Evolutionary conservation across 2,329 filamentous ascomycete species (phyloP), one percentile per base, ranked within the genome.

Genomic region (Colletotrichum noveboracense): DNA sequence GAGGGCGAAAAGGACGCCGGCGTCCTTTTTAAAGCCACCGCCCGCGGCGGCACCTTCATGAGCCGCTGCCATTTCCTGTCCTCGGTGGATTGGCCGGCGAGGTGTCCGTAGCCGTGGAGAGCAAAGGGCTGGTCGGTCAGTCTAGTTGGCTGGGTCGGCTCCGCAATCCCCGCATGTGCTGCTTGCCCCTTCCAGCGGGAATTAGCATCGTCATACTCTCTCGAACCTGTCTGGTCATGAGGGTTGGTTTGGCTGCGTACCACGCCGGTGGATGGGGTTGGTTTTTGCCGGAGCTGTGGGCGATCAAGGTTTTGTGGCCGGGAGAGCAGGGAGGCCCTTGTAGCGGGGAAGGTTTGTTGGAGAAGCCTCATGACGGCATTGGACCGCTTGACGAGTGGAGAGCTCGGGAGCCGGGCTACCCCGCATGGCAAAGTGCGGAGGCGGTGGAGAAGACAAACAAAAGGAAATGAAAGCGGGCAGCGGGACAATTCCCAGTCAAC

Each of bases 331-430:
- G 43, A 14, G 69, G 38, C 36, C 38, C 34, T 64, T 56, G 36
- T 61, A 10, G n/a, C 58, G 58, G 38, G 71, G 60, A 70, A 24
- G 32, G 43, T 28, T 65, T 30, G 7, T 56, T 56, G 48, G 61
- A 52, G 69, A 32, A 48, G 4, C 26, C 4, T 26, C 4, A 5
- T 64, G 62, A 75, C 69, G 69, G 69, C 64, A 75, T 75, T 75
- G 73, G 73, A 24, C 62, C 73, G 73, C 73, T 75, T 75, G 73
- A 68, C 64, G 64, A 32, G 73, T 72, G 73, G 68, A 55, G 73
- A 68, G 55, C 38, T 71, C n/a, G 8, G 18, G 26, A 48, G 52
- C 34, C 26, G 56, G 70, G 43, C 32, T 73, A 68, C 64, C 69
- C 73, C 73, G 73, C 73, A 75, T 73, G 34, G 21, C 12, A 58